Base-by-base conservation (phyloP, 1,284 basidiomycete genomes). In the Pseudozyma thailandica region DNA sequence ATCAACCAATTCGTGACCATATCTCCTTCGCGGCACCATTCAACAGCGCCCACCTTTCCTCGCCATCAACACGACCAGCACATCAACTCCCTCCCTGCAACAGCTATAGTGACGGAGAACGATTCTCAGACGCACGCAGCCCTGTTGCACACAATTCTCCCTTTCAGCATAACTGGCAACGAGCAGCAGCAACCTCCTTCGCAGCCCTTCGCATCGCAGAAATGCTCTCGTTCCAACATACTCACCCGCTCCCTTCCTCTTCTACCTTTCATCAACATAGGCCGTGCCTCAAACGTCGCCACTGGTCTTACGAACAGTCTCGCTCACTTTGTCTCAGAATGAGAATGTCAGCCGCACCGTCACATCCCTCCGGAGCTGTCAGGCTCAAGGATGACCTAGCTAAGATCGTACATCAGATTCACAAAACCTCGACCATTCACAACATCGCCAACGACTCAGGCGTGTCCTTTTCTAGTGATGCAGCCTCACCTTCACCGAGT, bases 361-460 rank as follows among this genome's bases (percentile, higher is more conserved):
- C 45, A 21, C 23, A 30, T 47, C 18, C 62, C 7, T 60, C 52
- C 13, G 33, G 48, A 48, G 50, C 50, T 7, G 43, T 37, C 35
- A 46, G 57, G 20, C 38, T 65, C 21, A 62, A 55, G 33, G 55
- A 59, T 12, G 61, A 65, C 6, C 54, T 65, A 16, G 42, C 55
- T 28, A 35, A 18, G 23, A 23, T 72, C 25, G 38, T 68, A 4
- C 48, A 57, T 39, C 63, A 54, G 25, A 55, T 76, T 16, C 64
- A 63, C 60, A 55, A 59, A 45, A 64, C 65, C 3, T 61, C 66
- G 23, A 50, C 43, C 31, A 64, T 63, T n/a, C 62, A 72, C 56
- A 72, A 65, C 38, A 59, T 75, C 42, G 33, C 60, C 37, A 60
- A 53, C 48, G 74, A 75, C 46, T 75, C 74, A 16, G 71, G 74